Evolutionary conservation across 495 filamentous ascomycete species (phyloP), one percentile per base, ranked within the genome.

Genomic region (Emericellopsis terricola): DNA sequence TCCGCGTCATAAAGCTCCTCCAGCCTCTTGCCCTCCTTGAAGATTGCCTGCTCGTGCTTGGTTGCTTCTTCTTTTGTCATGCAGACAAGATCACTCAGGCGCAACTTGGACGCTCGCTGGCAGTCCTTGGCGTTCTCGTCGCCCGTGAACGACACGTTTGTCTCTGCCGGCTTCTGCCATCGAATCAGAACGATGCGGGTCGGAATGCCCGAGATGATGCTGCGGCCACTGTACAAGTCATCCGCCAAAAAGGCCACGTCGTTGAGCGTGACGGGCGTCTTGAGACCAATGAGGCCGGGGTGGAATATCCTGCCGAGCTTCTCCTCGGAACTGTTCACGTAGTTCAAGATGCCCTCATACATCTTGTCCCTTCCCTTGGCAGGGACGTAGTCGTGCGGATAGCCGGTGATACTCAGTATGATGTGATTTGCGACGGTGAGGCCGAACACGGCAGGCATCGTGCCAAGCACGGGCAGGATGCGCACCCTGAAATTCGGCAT

Each of bases 51-150:
- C 47, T 87, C 80, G 48, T 97, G 89, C 34, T 62, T 61, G 8
- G 65, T 58, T n/a, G 74, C 77, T 50, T 96, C 89, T 39, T 96
- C 87, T 53, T 89, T 94, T 6, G 91, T 96, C 84, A 99, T 84
- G 44, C 81, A 81, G 3, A 96, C 89, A 21, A 99, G 51, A 19
- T 94, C 76, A 16, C 64, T 64, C 36, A 85, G 48, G 29, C 62
- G 49, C 7, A 92, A 38, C 14, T 64, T 66, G 4, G 74, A 62
- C 17, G 65, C 68, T 40, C 76, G 81, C 49, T 94, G 85, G 19
- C 80, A 74, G 30, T 73, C 62, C 24, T 65, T 48, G 11, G 23
- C 11, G 23, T 6, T 6, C n/a, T 68, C 69, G 31, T 60, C 53
- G 0, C 68, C 55, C 23, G 76, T 72, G 4, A 44, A 53, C 15